Evolutionary conservation across 2,329 filamentous ascomycete genomes (phyloP).

Genomic region (Cadophora gregata): DNA sequence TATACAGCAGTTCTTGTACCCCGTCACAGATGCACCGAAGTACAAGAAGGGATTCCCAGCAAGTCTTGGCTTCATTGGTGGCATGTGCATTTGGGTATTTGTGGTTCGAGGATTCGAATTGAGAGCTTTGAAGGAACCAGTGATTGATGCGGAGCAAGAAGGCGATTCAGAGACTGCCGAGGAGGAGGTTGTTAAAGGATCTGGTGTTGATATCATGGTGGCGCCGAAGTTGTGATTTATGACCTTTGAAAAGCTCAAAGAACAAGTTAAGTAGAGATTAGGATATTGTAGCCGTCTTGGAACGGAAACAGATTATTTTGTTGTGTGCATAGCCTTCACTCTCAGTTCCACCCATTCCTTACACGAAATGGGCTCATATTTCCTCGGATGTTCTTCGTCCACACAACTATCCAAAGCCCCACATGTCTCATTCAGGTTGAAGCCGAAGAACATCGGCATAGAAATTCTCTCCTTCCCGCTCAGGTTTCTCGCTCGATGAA

Average conservation of each 20-base stretch:
- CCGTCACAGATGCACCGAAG: conserved; percentile 44
- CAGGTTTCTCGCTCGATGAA: conserved; percentile 62
- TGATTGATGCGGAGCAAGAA: conserved; percentile 16
- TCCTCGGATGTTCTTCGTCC: conserved; percentile 21
- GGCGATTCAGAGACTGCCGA: conserved; percentile 12
- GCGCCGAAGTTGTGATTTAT: conserved; percentile 5
- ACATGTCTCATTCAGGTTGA: conserved; percentile 23
- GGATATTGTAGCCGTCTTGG: neutral
- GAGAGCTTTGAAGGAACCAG: conserved; percentile 17
- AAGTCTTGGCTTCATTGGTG: conserved; percentile 22
- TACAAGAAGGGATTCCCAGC: conserved; percentile 30
- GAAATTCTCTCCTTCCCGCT: conserved; percentile 22
- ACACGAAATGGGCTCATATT: conserved; percentile 23
- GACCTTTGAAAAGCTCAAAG: neutral
- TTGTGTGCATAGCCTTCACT: conserved; percentile 25
- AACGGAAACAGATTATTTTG: too few relatives aligned
- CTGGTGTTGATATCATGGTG: conserved; percentile 13
- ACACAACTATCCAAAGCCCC: conserved; percentile 23
- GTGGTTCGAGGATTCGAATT: conserved; percentile 23
- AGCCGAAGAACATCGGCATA: conserved; percentile 24
- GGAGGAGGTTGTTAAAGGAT: conserved; percentile 13
- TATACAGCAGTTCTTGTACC: conserved; percentile 46
- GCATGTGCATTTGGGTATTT: conserved; percentile 26
- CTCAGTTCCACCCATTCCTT: conserved; percentile 24
- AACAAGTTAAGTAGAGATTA: neutral